Base-by-base conservation (phyloP, 2,329 filamentous ascomycete genomes). In the Dichotomopilus funicola region DNA sequence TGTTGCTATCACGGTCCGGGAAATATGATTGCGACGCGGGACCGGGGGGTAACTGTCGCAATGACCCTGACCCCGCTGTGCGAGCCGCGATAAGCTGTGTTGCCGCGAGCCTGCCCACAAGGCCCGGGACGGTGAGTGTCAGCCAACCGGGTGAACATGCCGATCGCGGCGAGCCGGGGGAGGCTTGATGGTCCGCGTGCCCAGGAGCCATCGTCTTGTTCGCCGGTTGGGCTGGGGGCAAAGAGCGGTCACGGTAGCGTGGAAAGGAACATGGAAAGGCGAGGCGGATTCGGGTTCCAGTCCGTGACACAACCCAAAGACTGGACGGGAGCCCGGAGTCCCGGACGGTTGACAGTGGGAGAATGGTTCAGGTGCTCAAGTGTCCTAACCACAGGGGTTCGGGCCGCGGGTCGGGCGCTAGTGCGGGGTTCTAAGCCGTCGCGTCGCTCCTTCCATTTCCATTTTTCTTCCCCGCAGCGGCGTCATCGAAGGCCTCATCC, bases 61-160 rank as follows among this genome's bases (percentile, higher is more conserved):
- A 55, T 58, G 54, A 40, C 13, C 38, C 13, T 11, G 52, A 19
- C 59, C 56, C 48, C 49, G 51, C 55, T 56, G 54, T 42, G 38
- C 46, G 41, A 53, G 55, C 48, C 43, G 57, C 55, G 60, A 62
- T 61, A 60, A 60, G 56, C 51, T 51, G 36, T 36, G 19, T 27
- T 27, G 19, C 19, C 3, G 19, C 19, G 42, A 53, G 19, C 6
- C 9, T 5, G 11, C 43, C 19, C 51, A 49, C 45, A 34, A 50
- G 11, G 9, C n/a, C 9, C 11, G 54, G 34, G 57, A 49, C 49
- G 44, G 54, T 49, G 54, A 47, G 40, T 8, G 43, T 44, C 31
- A 45, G 45, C 6, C 27, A 41, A 1, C 37, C 13, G 27, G 6
- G 6, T 10, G 11, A 35, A 27, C 19, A 27, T 27, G 48, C 55